Evolutionary conservation across 192 early-diverging fungal species (phyloP), one percentile per base, ranked within the genome.

Genomic region (Coemansia erecta): DNA sequence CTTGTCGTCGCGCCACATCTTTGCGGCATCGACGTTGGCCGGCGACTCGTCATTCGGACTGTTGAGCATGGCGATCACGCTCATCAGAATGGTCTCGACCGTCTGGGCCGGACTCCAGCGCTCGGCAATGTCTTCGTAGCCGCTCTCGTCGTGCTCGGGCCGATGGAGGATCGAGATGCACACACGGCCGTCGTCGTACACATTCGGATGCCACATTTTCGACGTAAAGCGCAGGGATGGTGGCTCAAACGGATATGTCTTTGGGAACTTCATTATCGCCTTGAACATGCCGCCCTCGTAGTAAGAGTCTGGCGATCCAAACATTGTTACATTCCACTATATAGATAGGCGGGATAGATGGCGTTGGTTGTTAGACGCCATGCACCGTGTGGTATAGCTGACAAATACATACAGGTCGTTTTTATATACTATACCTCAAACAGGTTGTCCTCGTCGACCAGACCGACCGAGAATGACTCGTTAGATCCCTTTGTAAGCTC

Each of bases 211-310:
- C 85, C 90, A 95, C 68, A 98, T 86, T n/a, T 93, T 83, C 43
- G 83, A 85, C 8, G 82, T 67, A 68, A 98, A 98, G 46, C 60
- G 82, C 85, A 98, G 84, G 58, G 85, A 88, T 23, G 97, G 97
- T 19, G 97, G 97, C 83, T 86, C 83, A 44, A 85, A 79, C 31
- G 94, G 95, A 63, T 97, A 98, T 35, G 85, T 75, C 52, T 66
- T 54, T 14, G 90, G 87, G 69, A 92, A 93, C 22, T 70, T 77
- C 63, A 91, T 66, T 17, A 74, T 76, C 1, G 94, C 94, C 62
- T 87, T 91, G 85, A 97, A 98, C 68, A 96, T 91, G 3, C 97
- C 97, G 17, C 92, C 96, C 59, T 97, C 94, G 72, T 93, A 95
- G 46, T 89, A 72, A 10, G 93, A 93, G 54, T 89, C 92, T 40